Conservation (phyloP, 441 rosid genomes). For the Erodium texanum region DNA sequence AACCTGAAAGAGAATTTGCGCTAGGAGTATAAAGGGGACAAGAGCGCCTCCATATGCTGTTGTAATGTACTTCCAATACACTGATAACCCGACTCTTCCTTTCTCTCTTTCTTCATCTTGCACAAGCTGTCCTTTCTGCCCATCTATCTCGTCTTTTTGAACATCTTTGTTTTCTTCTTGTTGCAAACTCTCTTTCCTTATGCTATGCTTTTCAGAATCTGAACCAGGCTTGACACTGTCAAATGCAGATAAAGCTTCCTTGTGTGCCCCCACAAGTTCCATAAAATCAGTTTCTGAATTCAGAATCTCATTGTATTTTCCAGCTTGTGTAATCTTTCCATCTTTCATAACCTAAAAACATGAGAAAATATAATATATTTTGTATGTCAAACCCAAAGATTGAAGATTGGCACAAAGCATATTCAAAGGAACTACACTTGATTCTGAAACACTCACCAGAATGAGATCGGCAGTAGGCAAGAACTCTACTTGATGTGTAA, state of each 20-base stretch:
- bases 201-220: conserved; percentile 25
- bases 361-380: not conserved
- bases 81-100: conserved; percentile 62
- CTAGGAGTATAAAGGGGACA: conserved; percentile 62
- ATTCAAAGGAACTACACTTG: not conserved
- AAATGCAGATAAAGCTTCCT: conserved; percentile 52
- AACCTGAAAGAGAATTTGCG: conserved; percentile 49
- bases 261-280: conserved; percentile 85
- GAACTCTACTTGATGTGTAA: conserved; percentile 68
- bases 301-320: conserved; percentile 67
- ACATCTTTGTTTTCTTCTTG: conserved; percentile 33
- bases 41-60: conserved; percentile 78
- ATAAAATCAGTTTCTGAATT: conserved; percentile 61
- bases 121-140: conserved; percentile 54
- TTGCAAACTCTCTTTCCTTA: too few species aligned
- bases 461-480: conserved; percentile 56
- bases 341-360: conserved; percentile 71
- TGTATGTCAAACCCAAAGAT: not conserved
- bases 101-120: conserved; percentile 95
- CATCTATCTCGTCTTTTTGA: conserved; percentile 28
- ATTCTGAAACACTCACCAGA: conserved; percentile 33
- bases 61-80: conserved; percentile 72
- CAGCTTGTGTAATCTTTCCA: conserved; percentile 76
- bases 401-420: not conserved
- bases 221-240: conserved; percentile 32